Percentiles rank a stretch among this genome's conserved stretches.
Evolutionary conservation across 1,284 basidiomycete species (phyloP).

Genomic region (Ustilago tritici): DNA sequence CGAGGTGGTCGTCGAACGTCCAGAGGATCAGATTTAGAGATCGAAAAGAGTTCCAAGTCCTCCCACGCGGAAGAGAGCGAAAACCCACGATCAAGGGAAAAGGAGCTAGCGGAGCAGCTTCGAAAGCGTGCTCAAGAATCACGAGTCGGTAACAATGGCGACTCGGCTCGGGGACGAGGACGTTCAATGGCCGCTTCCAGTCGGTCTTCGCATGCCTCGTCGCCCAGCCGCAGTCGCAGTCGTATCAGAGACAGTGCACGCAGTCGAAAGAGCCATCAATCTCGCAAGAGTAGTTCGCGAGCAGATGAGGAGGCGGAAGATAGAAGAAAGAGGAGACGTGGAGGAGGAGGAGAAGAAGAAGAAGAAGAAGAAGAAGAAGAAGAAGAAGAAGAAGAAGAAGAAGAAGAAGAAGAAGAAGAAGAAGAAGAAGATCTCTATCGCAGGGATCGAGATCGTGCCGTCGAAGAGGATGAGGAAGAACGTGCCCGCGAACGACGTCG

Average conservation of each 20-base stretch:
- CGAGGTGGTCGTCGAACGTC: slow-evolving; percentile 26
- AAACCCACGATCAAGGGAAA: slow-evolving; percentile 51
- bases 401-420: slow-evolving; percentile 59
- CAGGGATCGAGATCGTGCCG: slow-evolving; percentile 52
- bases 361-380: slow-evolving; percentile 57
- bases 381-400: slow-evolving; percentile 58
- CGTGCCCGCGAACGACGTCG: slow-evolving; percentile 68
- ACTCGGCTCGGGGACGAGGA: slow-evolving; percentile 21
- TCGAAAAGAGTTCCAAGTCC: slow-evolving; percentile 20
- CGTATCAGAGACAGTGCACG: slow-evolving; percentile 33
- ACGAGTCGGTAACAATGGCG: slow-evolving; percentile 20
- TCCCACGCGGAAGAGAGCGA: slow-evolving; percentile 14
- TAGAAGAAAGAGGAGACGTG: slow-evolving; percentile 58
- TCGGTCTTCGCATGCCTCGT: slow-evolving; percentile 29
- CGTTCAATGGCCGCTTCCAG: slow-evolving; percentile 32
- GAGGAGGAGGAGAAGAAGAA: slow-evolving; percentile 58
- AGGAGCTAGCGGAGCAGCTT: slow-evolving; percentile 65
- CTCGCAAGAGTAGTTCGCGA: slow-evolving; percentile 41
- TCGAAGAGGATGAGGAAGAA: slow-evolving; percentile 67
- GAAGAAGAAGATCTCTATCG: slow-evolving; percentile 52
- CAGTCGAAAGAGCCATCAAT: slow-evolving; percentile 34
- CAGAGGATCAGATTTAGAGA: slow-evolving; percentile 33
- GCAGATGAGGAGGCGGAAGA: slow-evolving; percentile 64
- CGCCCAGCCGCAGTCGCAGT: slow-evolving; percentile 40
- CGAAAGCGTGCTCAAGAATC: slow-evolving; percentile 58